phyloP scores from a whole-genome alignment of 1,284 basidiomycete genomes.

The Melampsora larici-populina region DNA sequence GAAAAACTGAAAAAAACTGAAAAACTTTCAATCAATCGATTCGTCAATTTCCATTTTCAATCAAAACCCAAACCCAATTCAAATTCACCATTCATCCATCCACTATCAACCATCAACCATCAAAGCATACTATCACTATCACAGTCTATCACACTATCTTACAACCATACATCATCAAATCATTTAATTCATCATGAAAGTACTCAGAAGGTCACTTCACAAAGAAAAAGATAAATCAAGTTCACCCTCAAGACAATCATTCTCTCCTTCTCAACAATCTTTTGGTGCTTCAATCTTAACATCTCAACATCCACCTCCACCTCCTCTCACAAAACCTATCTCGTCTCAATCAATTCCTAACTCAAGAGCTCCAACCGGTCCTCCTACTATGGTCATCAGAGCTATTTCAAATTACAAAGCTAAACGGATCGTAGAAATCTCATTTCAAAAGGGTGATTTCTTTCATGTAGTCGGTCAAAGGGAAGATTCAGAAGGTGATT shows the following conservation, averaged over 20 bases:
- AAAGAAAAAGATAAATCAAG: not conserved
- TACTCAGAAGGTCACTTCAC: not conserved
- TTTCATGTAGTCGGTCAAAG: slow-evolving; percentile 87
- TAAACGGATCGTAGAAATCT: slow-evolving; percentile 76
- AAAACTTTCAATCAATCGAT: too few species aligned
- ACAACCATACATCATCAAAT: too few species aligned
- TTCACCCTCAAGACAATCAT: not conserved
- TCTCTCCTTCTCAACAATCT: not conserved
- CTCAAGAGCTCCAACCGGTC: slow-evolving; percentile 55
- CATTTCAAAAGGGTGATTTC: slow-evolving; percentile 92
- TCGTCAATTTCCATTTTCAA: too few species aligned
- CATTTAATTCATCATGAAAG: not conserved
- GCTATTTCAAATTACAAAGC: slow-evolving; percentile 72
- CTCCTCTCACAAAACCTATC: too few species aligned
- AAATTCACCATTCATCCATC: too few species aligned
- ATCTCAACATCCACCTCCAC: too few species aligned
- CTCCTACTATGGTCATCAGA: slow-evolving; percentile 93
- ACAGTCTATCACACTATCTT: too few species aligned
- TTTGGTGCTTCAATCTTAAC: too few species aligned
- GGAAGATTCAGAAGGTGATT: slow-evolving; percentile 56
- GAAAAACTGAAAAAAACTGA: too few species aligned
- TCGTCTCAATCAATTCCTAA: not conserved
- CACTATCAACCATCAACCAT: too few species aligned
- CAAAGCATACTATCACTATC: too few species aligned
- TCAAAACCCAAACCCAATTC: too few species aligned